A percentile compares a stretch with the other conserved stretches of the same genome.
Evolutionary conservation across 2,329 filamentous ascomycete genomes (phyloP).

Genomic region (Purpureocillium lavendulum): DNA sequence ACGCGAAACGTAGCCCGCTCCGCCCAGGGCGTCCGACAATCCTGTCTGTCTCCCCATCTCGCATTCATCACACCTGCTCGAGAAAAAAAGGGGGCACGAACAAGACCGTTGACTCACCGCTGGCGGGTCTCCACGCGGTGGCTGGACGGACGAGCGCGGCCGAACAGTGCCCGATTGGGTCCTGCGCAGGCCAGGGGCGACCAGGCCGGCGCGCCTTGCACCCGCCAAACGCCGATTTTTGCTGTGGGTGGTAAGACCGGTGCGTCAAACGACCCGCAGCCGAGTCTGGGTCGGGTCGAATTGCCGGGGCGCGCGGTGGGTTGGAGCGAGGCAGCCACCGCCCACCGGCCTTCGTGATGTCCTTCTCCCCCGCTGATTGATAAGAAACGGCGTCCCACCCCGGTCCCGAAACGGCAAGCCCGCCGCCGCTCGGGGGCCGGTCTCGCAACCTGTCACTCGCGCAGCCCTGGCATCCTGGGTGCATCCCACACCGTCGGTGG

Average conservation of each 20-base stretch:
- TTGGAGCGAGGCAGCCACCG: background rate
- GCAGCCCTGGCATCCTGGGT: no score
- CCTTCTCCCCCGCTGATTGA: slow-evolving; percentile 3
- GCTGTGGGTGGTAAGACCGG: background rate
- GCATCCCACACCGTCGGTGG: no score
- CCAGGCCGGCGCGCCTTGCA: background rate
- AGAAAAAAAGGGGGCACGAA: no score
- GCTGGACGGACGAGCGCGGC: background rate
- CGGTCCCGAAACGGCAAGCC: background rate
- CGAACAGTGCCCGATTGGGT: background rate
- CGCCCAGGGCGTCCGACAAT: no score
- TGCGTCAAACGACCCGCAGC: background rate
- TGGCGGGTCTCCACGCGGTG: background rate
- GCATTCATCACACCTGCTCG: no score
- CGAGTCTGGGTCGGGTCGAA: no score
- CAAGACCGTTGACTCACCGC: background rate
- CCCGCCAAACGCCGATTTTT: background rate
- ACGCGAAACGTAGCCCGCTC: no score
- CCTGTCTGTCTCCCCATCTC: no score
- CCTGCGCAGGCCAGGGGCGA: background rate
- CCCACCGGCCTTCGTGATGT: background rate
- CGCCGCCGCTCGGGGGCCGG: background rate
- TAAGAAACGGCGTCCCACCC: slow-evolving; percentile 1
- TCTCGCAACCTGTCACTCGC: no score
- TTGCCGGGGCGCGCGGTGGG: no score